These are phyloP conservation scores for Hypomyces rosellus DNA, from an alignment of 2,329 filamentous ascomycete species.

Conservation along the genomic window DNA sequence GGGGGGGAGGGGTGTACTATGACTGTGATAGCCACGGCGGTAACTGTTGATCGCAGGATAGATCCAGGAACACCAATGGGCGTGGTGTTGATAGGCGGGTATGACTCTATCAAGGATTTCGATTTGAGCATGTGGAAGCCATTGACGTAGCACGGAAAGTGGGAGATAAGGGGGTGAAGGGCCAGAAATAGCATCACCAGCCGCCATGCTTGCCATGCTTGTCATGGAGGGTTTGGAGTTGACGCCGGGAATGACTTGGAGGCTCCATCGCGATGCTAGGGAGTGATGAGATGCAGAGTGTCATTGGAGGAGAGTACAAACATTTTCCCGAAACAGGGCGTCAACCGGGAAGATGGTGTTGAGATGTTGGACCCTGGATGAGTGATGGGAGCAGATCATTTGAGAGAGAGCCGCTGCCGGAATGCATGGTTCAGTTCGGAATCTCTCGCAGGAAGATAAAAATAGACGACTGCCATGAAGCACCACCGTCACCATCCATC, in stretches of 20 bases:
- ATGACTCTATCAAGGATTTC: constrained; percentile 3
- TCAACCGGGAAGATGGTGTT: neutral
- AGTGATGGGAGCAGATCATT: neutral
- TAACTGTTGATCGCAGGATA: constrained; percentile 5
- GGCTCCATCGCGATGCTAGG: neutral
- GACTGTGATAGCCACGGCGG: constrained; percentile 3
- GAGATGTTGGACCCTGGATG: neutral
- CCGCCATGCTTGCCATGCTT: no score
- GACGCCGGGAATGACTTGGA: constrained; percentile 3
- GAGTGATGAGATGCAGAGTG: neutral
- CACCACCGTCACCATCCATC: no score
- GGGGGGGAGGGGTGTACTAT: neutral
- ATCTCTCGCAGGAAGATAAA: constrained; percentile 6
- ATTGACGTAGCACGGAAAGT: neutral
- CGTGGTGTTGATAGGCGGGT: neutral
- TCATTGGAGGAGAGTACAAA: neutral
- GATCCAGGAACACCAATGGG: constrained; percentile 10
- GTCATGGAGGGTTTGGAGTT: neutral
- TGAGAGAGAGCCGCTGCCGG: neutral
- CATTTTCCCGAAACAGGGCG: no score
- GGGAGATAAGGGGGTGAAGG: neutral
- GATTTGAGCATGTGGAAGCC: constrained; percentile 5
- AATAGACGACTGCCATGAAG: neutral
- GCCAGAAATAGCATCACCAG: constrained; percentile 5
- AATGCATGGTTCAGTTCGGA: constrained; percentile 1